Base-by-base conservation (phyloP, 257 asterid species). In the Paraleonurus japonicus region DNA sequence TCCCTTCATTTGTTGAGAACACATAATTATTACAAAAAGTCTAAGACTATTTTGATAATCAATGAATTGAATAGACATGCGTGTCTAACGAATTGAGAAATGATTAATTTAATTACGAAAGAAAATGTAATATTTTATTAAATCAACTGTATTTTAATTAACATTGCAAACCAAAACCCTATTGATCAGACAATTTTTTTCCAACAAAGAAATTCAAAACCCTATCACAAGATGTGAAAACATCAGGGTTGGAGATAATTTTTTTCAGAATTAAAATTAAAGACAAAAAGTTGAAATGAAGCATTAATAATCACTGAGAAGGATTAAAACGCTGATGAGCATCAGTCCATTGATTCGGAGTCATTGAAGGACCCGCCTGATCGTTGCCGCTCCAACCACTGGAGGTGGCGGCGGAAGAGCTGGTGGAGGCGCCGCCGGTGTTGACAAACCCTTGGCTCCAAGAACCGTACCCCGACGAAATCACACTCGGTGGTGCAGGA, bases 391-490 rank as follows among this genome's bases (percentile, higher is more conserved):
- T 45, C 81, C 72, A 66, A 15, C 26, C 33, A 19, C 33, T 45
- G 27, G 78, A 65, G 1, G 55, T 15, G 24, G 81, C 61, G 33
- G 74, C 61, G 9, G 80, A 28, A 23, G 79, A 61, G 64, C 62
- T 54, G 23, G 84, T 5, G 65, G 79, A 80, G n/a, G n/a, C n/a
- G 53, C 51, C 73, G 53, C 57, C 77, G 33, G 59, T 7, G 70
- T 64, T 58, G 65, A 51, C 33, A n/a, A 60, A 72, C 57, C 74
- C 69, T 4, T 71, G 81, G 6, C 64, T 73, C 92, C 92, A 87
- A 55, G 81, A 61, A 73, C 57, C 28, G 45, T 77, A 60, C 80
- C 80, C 83, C 3, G 61, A 66, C 8, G 60, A 78, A 2, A 66
- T 30, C 63, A 74, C 16, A 58, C 60, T 76, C 0, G 58, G 2